These are phyloP conservation scores for Apiospora hydei DNA, from an alignment of 2,329 filamentous ascomycete genomes.

Conservation along the genomic window DNA sequence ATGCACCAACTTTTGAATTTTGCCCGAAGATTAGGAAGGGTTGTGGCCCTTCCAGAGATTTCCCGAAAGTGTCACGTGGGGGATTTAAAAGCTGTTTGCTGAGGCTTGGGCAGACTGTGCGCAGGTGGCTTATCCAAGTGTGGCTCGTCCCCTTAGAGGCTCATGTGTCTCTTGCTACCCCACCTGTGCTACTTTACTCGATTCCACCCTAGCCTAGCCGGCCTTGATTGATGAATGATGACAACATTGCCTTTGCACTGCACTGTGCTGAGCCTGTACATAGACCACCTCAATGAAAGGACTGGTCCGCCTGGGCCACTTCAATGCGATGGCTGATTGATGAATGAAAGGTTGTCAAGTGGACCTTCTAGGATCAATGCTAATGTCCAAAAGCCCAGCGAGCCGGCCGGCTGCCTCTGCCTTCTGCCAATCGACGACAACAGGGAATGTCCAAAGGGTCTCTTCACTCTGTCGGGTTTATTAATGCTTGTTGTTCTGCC, in stretches of 20 bases:
- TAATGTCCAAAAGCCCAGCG: constrained; percentile 1
- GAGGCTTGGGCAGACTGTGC: not conserved
- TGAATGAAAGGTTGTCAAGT: constrained; percentile 8
- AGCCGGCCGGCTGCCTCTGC: constrained; percentile 10
- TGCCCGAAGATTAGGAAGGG: constrained; percentile 28
- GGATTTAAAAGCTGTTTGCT: not conserved
- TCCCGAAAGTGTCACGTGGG: constrained; percentile 22
- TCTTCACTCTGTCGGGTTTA: not conserved
- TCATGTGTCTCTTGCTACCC: not conserved
- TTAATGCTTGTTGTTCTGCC: constrained; percentile 6
- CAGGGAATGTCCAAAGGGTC: constrained; percentile 9
- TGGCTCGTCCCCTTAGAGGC: not conserved
- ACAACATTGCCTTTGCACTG: not conserved
- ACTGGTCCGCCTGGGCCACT: not conserved
- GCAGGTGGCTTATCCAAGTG: not conserved
- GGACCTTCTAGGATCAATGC: constrained; percentile 19
- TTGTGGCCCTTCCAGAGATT: constrained; percentile 25
- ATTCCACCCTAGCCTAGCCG: too few species aligned
- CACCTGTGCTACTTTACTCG: not conserved
- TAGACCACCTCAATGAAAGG: not conserved
- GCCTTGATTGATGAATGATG: too few species aligned
- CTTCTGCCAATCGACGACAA: constrained; percentile 14
- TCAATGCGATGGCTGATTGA: not conserved
- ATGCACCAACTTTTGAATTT: constrained; percentile 32
- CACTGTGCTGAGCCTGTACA: not conserved